Base-by-base conservation (phyloP, 2,329 filamentous ascomycete species). In the Epichloe scottii region DNA sequence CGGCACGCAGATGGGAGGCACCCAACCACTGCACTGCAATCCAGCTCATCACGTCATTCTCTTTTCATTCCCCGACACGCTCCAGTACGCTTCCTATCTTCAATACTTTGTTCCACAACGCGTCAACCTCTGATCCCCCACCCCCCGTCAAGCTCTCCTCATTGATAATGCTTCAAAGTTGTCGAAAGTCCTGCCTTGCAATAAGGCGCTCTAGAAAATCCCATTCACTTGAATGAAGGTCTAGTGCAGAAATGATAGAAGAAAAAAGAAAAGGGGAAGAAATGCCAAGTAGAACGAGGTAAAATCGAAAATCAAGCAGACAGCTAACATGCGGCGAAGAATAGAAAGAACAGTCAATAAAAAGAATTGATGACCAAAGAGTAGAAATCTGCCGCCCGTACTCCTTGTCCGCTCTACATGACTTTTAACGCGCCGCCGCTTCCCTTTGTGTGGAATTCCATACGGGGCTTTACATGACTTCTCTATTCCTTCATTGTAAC, bases 341-440 rank as follows among this genome's bases (percentile, higher is more conserved):
- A 39, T 54, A 55, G 40, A 49, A 52, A 49, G 35, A 54, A 51
- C 51, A 58, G 58, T 56, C 57, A 53, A 51, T 46, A 51, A 58
- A 54, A 60, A 54, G 51, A 49, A 19, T 44, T 50, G 44, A 59
- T 54, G 60, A 56, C 50, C 51, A 44, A 49, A 45, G 52, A 47
- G 34, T 51, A 51, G 52, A 55, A 56, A 54, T 58, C 60, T 58
- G 56, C 63, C 65, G 60, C 64, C 66, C 64, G 62, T 65, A 68
- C 65, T 68, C 66, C 66, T 63, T 60, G 58, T 60, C 62, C 63
- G 66, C 62, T 67, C 66, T 69, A 69, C 67, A 69, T 69, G 67
- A 69, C 56, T 68, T 69, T 68, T 66, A 57, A 55, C 54, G 62
- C 56, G 62, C 66, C 64, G 57, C 60, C 61, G 62, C 61, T 60